phyloP scores from a whole-genome alignment of 2,329 filamentous ascomycete species.

The Thelonectria blattea region DNA sequence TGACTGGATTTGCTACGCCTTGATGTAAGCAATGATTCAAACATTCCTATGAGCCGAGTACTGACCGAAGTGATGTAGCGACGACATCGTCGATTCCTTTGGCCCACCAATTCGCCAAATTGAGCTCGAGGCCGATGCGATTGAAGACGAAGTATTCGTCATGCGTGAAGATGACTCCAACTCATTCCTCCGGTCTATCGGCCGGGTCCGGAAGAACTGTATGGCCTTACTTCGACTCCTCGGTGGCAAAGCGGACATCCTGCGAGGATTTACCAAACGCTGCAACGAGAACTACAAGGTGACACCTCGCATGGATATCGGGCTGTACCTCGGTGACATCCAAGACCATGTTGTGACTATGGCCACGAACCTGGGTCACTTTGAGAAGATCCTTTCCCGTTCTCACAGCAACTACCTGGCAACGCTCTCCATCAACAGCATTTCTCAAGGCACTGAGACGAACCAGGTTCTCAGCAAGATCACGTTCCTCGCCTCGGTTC shows the following conservation, averaged over 20 bases:
- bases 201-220: conserved; percentile 89
- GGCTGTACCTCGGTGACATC: conserved; percentile 94
- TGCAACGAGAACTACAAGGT: conserved; percentile 98
- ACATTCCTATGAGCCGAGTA: neutral
- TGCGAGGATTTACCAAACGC: conserved; percentile 96
- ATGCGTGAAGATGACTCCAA: conserved; percentile 90
- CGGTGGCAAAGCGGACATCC: conserved; percentile 97
- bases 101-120: conserved; percentile 87
- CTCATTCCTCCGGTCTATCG: conserved; percentile 85
- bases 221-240: conserved; percentile 92
- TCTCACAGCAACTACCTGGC: conserved; percentile 96
- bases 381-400: conserved; percentile 95
- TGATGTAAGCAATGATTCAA: conserved; percentile 70
- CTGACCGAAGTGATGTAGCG: conserved; percentile 55
- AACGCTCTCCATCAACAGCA: conserved; percentile 90
- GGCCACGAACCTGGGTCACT: conserved; percentile 95
- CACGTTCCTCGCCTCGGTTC: conserved; percentile 88
- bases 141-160: conserved; percentile 95
- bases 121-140: conserved; percentile 86
- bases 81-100: conserved; percentile 97
- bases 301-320: conserved; percentile 94
- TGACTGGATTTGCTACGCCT: conserved; percentile 98
- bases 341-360: conserved; percentile 99
- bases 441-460: conserved; percentile 84
- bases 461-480: conserved; percentile 95